Evolutionary conservation across 2,329 filamentous ascomycete species (phyloP), one percentile per base, ranked within the genome.

Genomic region (Cladosporium phlei): DNA sequence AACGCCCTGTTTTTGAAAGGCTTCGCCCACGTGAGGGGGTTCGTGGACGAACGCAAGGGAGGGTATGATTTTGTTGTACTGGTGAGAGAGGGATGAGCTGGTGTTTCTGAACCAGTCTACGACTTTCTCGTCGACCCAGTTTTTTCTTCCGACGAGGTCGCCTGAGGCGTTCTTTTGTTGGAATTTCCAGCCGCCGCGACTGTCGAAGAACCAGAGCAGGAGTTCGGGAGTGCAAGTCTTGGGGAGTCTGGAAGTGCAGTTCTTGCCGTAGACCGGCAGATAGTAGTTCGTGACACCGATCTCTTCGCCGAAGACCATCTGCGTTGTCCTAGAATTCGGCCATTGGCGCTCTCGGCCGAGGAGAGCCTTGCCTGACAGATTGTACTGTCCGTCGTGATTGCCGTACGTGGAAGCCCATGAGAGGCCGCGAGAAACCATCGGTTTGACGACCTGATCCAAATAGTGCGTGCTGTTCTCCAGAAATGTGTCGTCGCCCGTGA

Each of bases 171-270:
- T 48, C 2, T 54, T 55, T 16, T 74, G 52, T 37, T 68, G 72
- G 55, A 73, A 79, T 38, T 70, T 67, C 42, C 69, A 68, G 6
- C 81, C 81, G 27, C 82, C 82, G 12, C 77, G 71, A 46, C 73
- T 78, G 57, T 88, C 85, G 55, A 88, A 86, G 66, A 87, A 87
- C 81, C 83, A 88, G 1, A 88, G 67, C 1, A 88, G 57, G 6
- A 72, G 56, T 6, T 58, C 54, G 5, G 78, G 75, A 1, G 38
- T 32, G n/a, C 38, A 45, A 16, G 10, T 11, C 11, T 8, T 33
- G 24, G 24, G 1, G 35, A 39, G 9, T 48, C 47, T 16, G 37
- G 48, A 38, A 8, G 22, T 38, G 12, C 58, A 54, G 4, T 55
- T 46, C 48, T 72, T 69, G 56, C 75, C 75, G 55, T 74, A 78